Conservation (phyloP, 192 early-diverging fungal species). For the Coemansia erecta region DNA sequence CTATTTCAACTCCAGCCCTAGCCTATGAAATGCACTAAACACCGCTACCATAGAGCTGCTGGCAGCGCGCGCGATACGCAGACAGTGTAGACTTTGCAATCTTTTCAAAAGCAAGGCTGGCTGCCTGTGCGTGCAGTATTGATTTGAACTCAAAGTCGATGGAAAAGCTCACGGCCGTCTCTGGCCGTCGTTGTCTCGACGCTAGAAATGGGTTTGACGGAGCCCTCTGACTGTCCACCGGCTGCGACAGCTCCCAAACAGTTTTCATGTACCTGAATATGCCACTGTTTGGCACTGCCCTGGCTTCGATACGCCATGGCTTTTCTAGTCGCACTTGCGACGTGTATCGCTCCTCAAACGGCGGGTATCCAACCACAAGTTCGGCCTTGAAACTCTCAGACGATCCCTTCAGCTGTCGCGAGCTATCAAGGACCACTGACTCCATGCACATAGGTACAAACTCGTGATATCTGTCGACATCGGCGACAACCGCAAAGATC, state of each 20-base stretch:
- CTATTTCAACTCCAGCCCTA: too few species aligned
- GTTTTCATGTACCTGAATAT: constrained; percentile 43
- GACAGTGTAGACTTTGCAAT: constrained; percentile 56
- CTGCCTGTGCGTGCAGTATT: constrained; percentile 73
- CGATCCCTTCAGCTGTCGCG: constrained; percentile 5
- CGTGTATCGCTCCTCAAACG: constrained; percentile 74
- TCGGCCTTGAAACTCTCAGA: constrained; percentile 59
- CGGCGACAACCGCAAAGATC: constrained; percentile 77
- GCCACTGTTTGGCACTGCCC: constrained; percentile 32
- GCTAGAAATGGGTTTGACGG: constrained; percentile 8
- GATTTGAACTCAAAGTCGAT: constrained; percentile 84
- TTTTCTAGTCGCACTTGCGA: constrained; percentile 70
- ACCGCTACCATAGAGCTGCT: constrained; percentile 20
- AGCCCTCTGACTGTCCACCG: neutral
- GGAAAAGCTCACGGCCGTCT: constrained; percentile 62
- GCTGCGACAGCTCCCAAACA: constrained; percentile 34
- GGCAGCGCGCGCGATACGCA: constrained; percentile 39
- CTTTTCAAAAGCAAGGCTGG: constrained; percentile 76
- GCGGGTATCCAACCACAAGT: constrained; percentile 76
- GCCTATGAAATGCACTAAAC: too few species aligned
- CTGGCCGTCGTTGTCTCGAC: neutral
- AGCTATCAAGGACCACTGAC: constrained; percentile 52
- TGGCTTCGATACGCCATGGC: constrained; percentile 61
- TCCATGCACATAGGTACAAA: constrained; percentile 83
- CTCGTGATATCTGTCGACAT: constrained; percentile 73